Percentiles rank a stretch among this genome's conserved stretches.
These are phyloP conservation scores for Fusarium floridanum DNA, from an alignment of 2,329 filamentous ascomycete genomes.

Conservation along the genomic window DNA sequence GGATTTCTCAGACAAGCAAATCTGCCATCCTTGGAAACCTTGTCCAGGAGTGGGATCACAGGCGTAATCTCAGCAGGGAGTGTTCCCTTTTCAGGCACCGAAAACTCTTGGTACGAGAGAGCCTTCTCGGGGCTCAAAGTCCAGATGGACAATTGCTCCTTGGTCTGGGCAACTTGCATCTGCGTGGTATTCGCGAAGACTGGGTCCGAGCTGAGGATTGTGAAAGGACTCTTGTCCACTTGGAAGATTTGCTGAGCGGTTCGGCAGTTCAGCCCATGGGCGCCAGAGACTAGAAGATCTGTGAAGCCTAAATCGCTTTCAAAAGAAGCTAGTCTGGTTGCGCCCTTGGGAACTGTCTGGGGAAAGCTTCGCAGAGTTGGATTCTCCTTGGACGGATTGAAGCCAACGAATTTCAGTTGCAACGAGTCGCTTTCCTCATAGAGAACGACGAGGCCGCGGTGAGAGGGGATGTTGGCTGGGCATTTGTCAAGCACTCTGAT, in stretches of 20 bases:
- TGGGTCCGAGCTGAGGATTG: background rate
- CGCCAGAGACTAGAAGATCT: background rate
- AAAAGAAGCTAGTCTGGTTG: background rate
- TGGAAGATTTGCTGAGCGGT: background rate
- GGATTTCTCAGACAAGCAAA: background rate
- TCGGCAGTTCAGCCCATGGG: background rate
- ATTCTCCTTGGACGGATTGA: background rate
- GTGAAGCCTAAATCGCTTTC: background rate
- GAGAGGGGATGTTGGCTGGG: background rate
- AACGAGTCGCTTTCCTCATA: background rate
- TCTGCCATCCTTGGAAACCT: background rate
- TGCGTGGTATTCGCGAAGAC: background rate
- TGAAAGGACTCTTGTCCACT: background rate
- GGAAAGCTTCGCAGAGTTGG: background rate
- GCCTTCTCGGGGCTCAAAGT: background rate
- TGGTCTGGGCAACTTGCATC: background rate
- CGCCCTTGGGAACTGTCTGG: background rate
- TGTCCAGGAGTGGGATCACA: background rate
- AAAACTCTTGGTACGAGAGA: background rate
- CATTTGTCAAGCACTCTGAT: background rate
- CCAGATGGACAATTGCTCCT: background rate
- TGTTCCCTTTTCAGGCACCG: background rate
- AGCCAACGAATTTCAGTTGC: background rate
- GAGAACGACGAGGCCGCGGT: background rate
- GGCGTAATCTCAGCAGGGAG: background rate